These are phyloP conservation scores for Wallacemonas sp. DNA, from an alignment of 208 protist species.

Conservation along the genomic window DNA sequence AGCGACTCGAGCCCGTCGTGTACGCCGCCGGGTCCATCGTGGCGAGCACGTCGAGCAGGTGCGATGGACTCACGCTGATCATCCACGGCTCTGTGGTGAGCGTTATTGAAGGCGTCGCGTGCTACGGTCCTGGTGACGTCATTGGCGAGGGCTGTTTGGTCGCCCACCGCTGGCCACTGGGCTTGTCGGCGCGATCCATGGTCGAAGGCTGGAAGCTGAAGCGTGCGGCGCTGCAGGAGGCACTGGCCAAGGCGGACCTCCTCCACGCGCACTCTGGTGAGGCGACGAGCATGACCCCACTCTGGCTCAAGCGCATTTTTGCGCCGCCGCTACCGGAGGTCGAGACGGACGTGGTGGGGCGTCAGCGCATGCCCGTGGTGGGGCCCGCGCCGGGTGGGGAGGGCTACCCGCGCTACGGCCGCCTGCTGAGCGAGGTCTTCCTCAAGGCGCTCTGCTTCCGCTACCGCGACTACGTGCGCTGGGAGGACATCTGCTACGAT, in stretches of 20 bases:
- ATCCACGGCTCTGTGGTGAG: slow-evolving; percentile 58
- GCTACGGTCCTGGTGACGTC: slow-evolving; percentile 72
- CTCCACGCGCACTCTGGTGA: slow-evolving; percentile 74
- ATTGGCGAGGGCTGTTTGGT: slow-evolving; percentile 81
- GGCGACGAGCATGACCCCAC: slow-evolving; percentile 41
- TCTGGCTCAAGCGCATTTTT: slow-evolving; percentile 74
- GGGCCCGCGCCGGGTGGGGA: slow-evolving; percentile 38
- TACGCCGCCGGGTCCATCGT: slow-evolving; percentile 68
- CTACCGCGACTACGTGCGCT: slow-evolving; percentile 73
- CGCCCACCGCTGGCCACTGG: slow-evolving; percentile 79
- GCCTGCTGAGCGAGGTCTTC: slow-evolving; percentile 58
- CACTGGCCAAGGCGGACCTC: slow-evolving; percentile 56
- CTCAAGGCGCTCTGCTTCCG: slow-evolving; percentile 68
- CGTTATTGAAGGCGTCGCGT: slow-evolving; percentile 60
- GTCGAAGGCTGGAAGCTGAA: slow-evolving; percentile 85
- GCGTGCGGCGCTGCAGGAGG: slow-evolving; percentile 55
- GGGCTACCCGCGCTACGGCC: slow-evolving; percentile 60
- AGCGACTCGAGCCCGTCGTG: slow-evolving; percentile 80
- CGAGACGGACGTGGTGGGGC: slow-evolving; percentile 63
- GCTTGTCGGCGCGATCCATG: slow-evolving; percentile 70
- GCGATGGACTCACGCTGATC: slow-evolving; percentile 73
- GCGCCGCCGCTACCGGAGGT: slow-evolving; percentile 52
- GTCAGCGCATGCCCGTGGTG: slow-evolving; percentile 72
- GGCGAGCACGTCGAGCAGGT: slow-evolving; percentile 67
- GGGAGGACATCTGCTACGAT: slow-evolving; percentile 83